Evolutionary conservation across 208 protist genomes (phyloP).

Genomic region (Zelonia costaricensis): DNA sequence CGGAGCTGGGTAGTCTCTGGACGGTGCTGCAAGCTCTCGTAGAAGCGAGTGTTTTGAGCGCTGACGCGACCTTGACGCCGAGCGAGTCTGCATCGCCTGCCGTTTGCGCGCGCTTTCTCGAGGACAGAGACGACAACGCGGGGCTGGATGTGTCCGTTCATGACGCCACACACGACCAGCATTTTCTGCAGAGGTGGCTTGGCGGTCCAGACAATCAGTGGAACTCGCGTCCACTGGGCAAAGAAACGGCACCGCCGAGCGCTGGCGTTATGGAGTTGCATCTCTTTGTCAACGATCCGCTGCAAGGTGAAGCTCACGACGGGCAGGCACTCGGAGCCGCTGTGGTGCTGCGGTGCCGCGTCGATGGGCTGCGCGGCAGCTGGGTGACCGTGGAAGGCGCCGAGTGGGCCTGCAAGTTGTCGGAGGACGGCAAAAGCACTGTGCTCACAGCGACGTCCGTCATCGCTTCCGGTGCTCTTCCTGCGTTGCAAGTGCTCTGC

Average conservation of each 20-base stretch:
- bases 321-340: no score
- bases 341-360: conserved; percentile 11
- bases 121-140: background rate
- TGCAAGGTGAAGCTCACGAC: no score
- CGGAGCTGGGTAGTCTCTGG: conserved; percentile 20
- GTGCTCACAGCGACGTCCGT: background rate
- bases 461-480: conserved; percentile 7
- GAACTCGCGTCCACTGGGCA: conserved; percentile 16
- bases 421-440: background rate
- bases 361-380: conserved; percentile 4
- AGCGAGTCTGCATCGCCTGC: background rate
- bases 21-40: conserved; percentile 11
- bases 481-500: conserved; percentile 17
- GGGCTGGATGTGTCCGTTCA: no score
- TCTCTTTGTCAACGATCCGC: background rate
- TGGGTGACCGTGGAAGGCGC: background rate
- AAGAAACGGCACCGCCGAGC: conserved; percentile 11
- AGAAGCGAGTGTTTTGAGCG: background rate
- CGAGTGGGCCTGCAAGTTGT: background rate
- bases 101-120: background rate
- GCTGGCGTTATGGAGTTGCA: conserved; percentile 21
- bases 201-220: conserved; percentile 14
- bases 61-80: no score
- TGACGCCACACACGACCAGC: background rate
- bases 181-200: conserved; percentile 10